Evolutionary conservation across 2,329 filamentous ascomycete species (phyloP).

Genomic region (Colletotrichum siamense): DNA sequence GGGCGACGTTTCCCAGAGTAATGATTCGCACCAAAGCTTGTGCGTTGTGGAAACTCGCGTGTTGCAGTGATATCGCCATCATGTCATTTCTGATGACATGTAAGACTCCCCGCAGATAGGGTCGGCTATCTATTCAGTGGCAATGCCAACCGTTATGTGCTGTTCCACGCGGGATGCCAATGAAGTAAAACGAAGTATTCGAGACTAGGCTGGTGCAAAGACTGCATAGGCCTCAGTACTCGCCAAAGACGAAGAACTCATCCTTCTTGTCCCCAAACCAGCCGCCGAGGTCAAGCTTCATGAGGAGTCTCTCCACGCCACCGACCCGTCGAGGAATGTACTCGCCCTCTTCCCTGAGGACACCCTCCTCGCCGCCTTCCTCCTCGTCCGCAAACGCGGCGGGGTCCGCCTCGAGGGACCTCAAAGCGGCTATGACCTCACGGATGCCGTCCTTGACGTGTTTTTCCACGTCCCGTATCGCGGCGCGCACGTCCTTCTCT

Average conservation of each 20-base stretch:
- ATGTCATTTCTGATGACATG: neutral
- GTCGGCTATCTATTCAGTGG: neutral
- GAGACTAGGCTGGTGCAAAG: no score
- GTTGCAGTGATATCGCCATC: neutral
- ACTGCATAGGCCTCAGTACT: neutral
- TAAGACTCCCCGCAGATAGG: neutral
- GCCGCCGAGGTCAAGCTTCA: conserved; percentile 82
- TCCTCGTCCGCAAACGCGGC: conserved; percentile 52
- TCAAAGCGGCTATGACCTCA: conserved; percentile 64
- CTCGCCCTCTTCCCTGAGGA: conserved; percentile 46
- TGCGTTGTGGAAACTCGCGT: neutral
- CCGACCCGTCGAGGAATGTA: conserved; percentile 78
- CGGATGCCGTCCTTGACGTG: conserved; percentile 73
- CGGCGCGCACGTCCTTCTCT: conserved; percentile 69
- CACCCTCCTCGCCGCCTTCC: conserved; percentile 29
- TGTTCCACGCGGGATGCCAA: neutral
- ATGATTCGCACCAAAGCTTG: neutral
- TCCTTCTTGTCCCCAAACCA: conserved; percentile 51
- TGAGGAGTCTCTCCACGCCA: conserved; percentile 82
- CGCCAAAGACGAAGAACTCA: conserved; percentile 8
- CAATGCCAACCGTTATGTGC: neutral
- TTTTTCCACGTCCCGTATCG: conserved; percentile 68
- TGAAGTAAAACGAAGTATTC: neutral
- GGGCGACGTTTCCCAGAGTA: neutral
- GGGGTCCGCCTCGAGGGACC: conserved; percentile 49